Percentiles rank a stretch among this genome's conserved stretches.
Conservation (phyloP, 1,284 basidiomycete species). For the Fomitopsis schrenkii region DNA sequence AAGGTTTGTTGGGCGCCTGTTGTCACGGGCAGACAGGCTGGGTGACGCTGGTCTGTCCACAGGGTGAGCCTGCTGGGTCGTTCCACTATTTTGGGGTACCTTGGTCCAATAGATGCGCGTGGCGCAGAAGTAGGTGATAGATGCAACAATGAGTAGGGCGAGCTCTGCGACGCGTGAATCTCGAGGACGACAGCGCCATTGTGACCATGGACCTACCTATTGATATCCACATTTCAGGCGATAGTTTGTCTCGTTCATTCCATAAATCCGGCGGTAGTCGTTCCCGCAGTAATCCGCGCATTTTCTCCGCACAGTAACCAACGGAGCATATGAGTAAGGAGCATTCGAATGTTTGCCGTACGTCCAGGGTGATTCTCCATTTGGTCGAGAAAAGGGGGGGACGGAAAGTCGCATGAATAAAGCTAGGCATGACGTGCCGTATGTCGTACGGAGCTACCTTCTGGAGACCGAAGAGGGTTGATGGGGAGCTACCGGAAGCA, state of each 20-base stretch:
- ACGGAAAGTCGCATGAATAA: constrained; percentile 36
- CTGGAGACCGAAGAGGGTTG: constrained; percentile 21
- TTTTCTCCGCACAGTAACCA: constrained; percentile 35
- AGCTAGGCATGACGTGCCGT: constrained; percentile 38
- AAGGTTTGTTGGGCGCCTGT: constrained; percentile 32
- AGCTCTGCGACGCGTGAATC: constrained; percentile 43
- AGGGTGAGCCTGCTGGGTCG: constrained; percentile 20
- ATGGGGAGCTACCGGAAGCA: constrained; percentile 24
- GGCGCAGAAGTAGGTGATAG: constrained; percentile 62
- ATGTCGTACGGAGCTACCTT: constrained; percentile 17
- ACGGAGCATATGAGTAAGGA: constrained; percentile 51
- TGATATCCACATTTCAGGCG: constrained; percentile 37
- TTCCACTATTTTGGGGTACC: constrained; percentile 18
- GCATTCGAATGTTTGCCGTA: constrained; percentile 53
- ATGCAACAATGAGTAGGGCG: constrained; percentile 48
- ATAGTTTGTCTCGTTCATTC: constrained; percentile 23
- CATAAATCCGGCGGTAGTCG: constrained; percentile 30
- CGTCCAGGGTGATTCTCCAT: constrained; percentile 48
- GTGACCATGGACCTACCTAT: constrained; percentile 30
- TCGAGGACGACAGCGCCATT: neutral
- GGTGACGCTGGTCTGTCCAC: constrained; percentile 36
- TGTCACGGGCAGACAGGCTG: constrained; percentile 37
- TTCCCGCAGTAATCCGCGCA: constrained; percentile 19
- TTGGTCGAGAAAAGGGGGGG: constrained; percentile 35
- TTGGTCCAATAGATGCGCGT: constrained; percentile 46